A percentile compares a stretch with the other conserved stretches of the same genome.
phyloP scores from a whole-genome alignment of 768 basidiomycete species.

The Suillus subaureus region DNA sequence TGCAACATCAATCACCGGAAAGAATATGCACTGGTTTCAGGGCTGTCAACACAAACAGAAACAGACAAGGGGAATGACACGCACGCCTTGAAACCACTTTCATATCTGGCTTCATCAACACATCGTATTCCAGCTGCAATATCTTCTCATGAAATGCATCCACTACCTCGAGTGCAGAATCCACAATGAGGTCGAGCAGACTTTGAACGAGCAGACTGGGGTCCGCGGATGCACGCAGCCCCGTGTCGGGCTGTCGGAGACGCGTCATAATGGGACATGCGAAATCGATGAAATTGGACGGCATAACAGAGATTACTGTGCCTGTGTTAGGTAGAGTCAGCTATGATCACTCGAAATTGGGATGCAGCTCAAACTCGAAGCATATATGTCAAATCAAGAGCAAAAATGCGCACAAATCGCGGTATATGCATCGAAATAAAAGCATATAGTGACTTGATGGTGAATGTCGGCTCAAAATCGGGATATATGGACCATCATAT shows the following conservation, averaged over 20 bases:
- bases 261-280: constrained; percentile 44
- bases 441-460: too few species aligned
- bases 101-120: constrained; percentile 64
- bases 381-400: too few species aligned
- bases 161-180: constrained; percentile 66
- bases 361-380: too few species aligned
- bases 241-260: constrained; percentile 49
- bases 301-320: constrained; percentile 64
- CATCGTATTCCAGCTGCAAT: constrained; percentile 57
- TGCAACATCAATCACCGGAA: constrained; percentile 53
- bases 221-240: constrained; percentile 61
- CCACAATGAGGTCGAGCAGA: constrained; percentile 71
- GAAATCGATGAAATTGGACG: constrained; percentile 46
- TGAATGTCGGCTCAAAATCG: too few species aligned
- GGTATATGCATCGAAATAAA: too few species aligned
- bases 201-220: constrained; percentile 29
- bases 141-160: constrained; percentile 70
- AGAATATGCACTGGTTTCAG: constrained; percentile 66
- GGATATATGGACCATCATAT: too few species aligned
- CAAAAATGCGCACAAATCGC: not conserved
- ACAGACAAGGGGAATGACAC: not conserved
- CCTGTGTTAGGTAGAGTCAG: constrained; percentile 35
- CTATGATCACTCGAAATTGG: not conserved
- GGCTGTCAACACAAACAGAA: not conserved
- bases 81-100: constrained; percentile 50